Evolutionary conservation across 169 alveolate genomes (phyloP).

Genomic region (Eimeria necatrix): DNA sequence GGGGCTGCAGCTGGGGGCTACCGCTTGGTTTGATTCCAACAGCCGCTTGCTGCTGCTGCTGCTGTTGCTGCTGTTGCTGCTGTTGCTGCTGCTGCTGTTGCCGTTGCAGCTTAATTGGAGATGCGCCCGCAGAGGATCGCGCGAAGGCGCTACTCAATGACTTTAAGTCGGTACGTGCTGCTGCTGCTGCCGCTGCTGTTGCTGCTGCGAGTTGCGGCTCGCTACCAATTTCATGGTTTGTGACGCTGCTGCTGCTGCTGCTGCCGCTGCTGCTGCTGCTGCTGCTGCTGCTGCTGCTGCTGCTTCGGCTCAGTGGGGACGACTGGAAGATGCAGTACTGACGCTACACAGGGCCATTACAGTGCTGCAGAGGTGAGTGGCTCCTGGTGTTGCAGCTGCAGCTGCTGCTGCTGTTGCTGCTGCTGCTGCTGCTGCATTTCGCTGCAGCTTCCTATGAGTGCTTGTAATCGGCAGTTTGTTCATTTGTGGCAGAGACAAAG

Average conservation of each 20-base stretch:
- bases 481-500: constrained; percentile 43
- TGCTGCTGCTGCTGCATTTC: constrained; percentile 1
- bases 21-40: background rate
- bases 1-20: background rate
- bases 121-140: constrained; percentile 34
- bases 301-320: constrained; percentile 21
- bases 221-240: background rate
- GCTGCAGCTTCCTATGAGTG: background rate
- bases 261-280: background rate
- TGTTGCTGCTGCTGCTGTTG: constrained; percentile 14
- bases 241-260: constrained; percentile 41
- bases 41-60: background rate
- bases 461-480: background rate
- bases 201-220: background rate
- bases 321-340: constrained; percentile 27
- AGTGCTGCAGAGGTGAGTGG: constrained; percentile 22
- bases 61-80: background rate
- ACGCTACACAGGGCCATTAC: constrained; percentile 51
- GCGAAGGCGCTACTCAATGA: constrained; percentile 24
- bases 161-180: background rate
- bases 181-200: background rate
- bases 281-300: background rate
- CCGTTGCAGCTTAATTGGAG: constrained; percentile 32
- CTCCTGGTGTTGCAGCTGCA: background rate
- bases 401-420: constrained; percentile 3